Evolutionary conservation across 2,329 filamentous ascomycete species (phyloP).

Genomic region (Fusarium liriodendri): DNA sequence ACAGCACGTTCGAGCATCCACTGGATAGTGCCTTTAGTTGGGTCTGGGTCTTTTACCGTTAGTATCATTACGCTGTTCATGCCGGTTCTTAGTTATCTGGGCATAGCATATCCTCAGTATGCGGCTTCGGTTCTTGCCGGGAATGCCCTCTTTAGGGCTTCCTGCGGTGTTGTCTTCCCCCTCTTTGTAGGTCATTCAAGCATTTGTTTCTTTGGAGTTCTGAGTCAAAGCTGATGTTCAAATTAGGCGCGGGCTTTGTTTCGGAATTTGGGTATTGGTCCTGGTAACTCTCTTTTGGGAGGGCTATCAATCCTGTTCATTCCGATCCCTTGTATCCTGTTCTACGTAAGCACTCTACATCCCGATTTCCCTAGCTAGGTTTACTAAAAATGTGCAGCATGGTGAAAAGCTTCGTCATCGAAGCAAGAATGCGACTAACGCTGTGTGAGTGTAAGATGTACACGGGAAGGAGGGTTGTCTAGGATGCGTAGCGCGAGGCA

Average conservation of each 20-base stretch:
- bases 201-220: background rate
- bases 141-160: constrained; percentile 9
- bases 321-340: constrained; percentile 4
- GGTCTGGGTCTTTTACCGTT: background rate
- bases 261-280: background rate
- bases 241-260: background rate
- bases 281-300: constrained; percentile 5
- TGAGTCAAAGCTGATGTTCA: background rate
- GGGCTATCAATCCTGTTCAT: constrained; percentile 3
- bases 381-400: background rate
- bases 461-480: background rate
- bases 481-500: background rate
- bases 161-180: background rate
- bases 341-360: background rate
- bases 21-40: constrained; percentile 11
- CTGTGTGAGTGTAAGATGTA: background rate
- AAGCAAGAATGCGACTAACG: background rate
- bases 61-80: constrained; percentile 10
- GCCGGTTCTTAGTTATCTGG: constrained; percentile 20
- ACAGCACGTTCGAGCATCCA: constrained; percentile 4
- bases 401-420: background rate
- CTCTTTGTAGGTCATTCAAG: background rate
- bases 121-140: constrained; percentile 10
- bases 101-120: constrained; percentile 11
- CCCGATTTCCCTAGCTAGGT: background rate